These are phyloP conservation scores for Gossypium aridum DNA, from an alignment of 441 rosid genomes.

Conservation along the genomic window DNA sequence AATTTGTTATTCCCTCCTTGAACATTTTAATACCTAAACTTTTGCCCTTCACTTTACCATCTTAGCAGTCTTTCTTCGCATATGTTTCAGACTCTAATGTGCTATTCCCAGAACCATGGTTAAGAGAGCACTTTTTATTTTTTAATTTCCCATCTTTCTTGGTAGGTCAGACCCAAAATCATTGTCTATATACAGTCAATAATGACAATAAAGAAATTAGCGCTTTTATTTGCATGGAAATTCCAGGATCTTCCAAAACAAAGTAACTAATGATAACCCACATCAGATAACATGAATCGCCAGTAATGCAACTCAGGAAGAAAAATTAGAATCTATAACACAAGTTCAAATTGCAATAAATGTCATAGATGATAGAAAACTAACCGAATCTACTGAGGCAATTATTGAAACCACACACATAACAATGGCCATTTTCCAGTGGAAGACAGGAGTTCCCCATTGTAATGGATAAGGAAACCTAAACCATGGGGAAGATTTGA, in stretches of 20 bases:
- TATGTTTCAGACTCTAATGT: not conserved
- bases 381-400: slow-evolving; percentile 87
- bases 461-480: slow-evolving; percentile 95
- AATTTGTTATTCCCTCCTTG: not conserved
- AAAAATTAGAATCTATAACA: not conserved
- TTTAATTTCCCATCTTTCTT: not conserved
- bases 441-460: slow-evolving; percentile 93
- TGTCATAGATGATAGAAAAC: slow-evolving; percentile 21
- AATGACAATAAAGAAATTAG: not conserved
- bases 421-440: slow-evolving; percentile 84
- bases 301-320: not conserved
- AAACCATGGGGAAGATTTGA: slow-evolving; percentile 86
- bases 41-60: not conserved
- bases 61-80: not conserved
- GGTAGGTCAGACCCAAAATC: not conserved
- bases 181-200: not conserved
- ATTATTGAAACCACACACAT: slow-evolving; percentile 85
- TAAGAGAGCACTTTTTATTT: not conserved
- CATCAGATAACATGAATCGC: not conserved
- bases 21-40: not conserved
- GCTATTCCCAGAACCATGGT: not conserved
- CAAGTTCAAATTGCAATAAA: slow-evolving; percentile 5
- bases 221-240: not conserved
- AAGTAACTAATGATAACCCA: not conserved
- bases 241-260: not conserved